Base-by-base conservation (phyloP, 2,329 filamentous ascomycete species). In the Aureobasidium sp. region DNA sequence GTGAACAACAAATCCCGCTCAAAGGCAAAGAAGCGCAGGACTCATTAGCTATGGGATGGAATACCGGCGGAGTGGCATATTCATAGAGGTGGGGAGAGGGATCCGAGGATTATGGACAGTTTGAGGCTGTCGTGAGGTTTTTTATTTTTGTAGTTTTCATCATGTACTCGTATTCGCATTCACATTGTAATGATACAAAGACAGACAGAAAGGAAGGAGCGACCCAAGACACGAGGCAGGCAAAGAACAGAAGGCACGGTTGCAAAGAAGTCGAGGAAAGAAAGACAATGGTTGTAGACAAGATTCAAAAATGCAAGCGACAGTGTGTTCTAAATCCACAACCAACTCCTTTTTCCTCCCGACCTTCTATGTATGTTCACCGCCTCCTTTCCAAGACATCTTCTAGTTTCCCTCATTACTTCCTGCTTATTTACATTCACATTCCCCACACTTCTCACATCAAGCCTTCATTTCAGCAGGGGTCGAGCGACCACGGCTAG, bases 401-500 rank as follows among this genome's bases (percentile, higher is more conserved):
- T 6, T 30, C 45, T 48, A 32, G 16, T 16, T n/a, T 16, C 21
- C 45, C 15, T 32, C 4, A 30, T 32, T 45, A 45, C 42, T 44
- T 44, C 41, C 11, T 29, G 16, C 45, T 30, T 6, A 2, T 10
- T 30, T 5, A 13, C 32, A 48, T 48, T 3, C 15, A 48, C 45
- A 32, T 27, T 21, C 11, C 21, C 15, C 6, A 10, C 21, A 3
- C 39, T 16, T 32, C n/a, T 10, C 15, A 15, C 9, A 34, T 58
- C 39, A 57, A 30, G 21, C 30, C 34, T 58, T 58, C 11, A 48
- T 27, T 8, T 63, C 61, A 3, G 66, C 65, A 42, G 70, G 69
- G 45, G 69, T 70, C 13, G 62, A 65, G 27, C 66, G 63, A 45
- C 77, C 78, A 60, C 72, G 73, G 30, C 72, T 76, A n/a, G 72